Evolutionary conservation across 306 rosid genomes (phyloP).

Genomic region (Alnus glutinosa): DNA sequence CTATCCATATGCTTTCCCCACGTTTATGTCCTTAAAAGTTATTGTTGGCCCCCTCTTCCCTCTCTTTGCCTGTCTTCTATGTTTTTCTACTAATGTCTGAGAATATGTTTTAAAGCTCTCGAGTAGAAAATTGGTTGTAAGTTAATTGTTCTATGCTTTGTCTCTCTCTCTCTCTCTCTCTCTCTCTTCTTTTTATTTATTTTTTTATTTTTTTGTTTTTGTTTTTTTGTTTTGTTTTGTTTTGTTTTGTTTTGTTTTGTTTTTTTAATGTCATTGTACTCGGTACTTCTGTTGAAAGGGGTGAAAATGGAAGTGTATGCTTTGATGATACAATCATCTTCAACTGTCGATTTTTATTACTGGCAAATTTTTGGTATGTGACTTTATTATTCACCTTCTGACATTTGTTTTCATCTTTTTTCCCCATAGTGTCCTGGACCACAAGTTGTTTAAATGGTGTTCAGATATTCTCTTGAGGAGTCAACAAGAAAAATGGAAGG

Average conservation of each 20-base stretch:
- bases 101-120: background rate
- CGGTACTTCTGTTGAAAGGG: background rate
- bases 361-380: background rate
- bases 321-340: background rate
- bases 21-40: background rate
- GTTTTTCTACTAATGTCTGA: background rate
- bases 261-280: background rate
- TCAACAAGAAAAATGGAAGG: background rate
- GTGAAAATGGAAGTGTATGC: background rate
- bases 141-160: background rate
- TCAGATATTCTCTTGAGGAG: slow-evolving; percentile 2
- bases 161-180: too few relatives aligned
- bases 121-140: background rate
- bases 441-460: slow-evolving; percentile 4
- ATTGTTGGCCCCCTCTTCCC: background rate
- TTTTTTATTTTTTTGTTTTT: too few relatives aligned
- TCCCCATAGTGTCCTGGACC: background rate
- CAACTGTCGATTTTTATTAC: background rate
- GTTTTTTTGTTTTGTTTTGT: background rate
- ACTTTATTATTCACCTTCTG: background rate
- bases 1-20: background rate
- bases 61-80: background rate
- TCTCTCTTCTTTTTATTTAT: too few relatives aligned
- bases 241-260: too few relatives aligned
- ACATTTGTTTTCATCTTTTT: background rate